Percentiles rank a stretch among this genome's conserved stretches.
Conservation (phyloP, 306 rosid species). For the Castanea crenata region DNA sequence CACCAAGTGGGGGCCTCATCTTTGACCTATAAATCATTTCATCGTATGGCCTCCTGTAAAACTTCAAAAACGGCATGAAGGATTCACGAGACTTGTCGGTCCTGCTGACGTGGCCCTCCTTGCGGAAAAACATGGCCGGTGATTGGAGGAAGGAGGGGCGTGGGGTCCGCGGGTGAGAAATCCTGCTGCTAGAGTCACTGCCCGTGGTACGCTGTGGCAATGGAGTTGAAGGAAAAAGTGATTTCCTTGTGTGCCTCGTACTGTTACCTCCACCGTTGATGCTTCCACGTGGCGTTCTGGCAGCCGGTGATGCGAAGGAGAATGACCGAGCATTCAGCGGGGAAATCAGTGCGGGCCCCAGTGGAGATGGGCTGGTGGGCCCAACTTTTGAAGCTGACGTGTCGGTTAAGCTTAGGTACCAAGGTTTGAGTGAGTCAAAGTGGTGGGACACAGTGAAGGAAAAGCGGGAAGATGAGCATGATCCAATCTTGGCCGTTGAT, state of each 20-base stretch:
- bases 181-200: conserved; percentile 1
- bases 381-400: conserved; percentile 87
- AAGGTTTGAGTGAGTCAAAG: conserved; percentile 84
- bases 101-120: conserved; percentile 55
- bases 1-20: conserved; percentile 98
- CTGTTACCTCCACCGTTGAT: conserved; percentile 25
- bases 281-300: conserved; percentile 58
- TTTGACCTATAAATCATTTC: conserved; percentile 93
- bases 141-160: conserved; percentile 82
- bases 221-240: conserved; percentile 80
- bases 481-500: conserved; percentile 68
- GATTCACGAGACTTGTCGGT: conserved; percentile 65
- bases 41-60: conserved; percentile 78
- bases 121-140: conserved; percentile 77
- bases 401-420: conserved; percentile 89
- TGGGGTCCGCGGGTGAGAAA: conserved; percentile 53
- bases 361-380: conserved; percentile 48
- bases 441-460: conserved; percentile 91
- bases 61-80: conserved; percentile 67
- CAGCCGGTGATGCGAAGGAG: conserved; percentile 87
- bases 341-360: conserved; percentile 82
- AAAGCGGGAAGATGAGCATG: conserved; percentile 92
- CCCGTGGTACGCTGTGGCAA: conserved; percentile 60
- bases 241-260: conserved; percentile 48
- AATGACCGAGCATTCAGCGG: conserved; percentile 83